phyloP scores from a whole-genome alignment of 2,329 filamentous ascomycete genomes.

The Leptographium radiaticola region DNA sequence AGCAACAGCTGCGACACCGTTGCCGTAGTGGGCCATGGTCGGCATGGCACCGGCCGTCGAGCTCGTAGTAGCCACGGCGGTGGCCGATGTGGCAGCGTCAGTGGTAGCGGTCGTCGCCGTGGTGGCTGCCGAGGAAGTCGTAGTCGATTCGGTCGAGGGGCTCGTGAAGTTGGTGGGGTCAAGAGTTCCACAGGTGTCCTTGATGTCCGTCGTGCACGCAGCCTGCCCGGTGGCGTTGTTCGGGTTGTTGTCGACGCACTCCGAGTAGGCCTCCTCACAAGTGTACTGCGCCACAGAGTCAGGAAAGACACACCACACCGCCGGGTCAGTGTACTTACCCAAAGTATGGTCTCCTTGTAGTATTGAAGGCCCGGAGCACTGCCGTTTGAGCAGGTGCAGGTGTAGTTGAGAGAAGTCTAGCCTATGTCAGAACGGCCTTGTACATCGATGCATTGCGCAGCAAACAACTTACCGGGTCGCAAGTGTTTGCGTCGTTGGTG shows the following conservation, averaged over 20 bases:
- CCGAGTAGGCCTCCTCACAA: slow-evolving; percentile 33
- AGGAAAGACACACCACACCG: not conserved
- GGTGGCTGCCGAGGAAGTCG: not conserved
- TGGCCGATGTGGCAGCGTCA: slow-evolving; percentile 1
- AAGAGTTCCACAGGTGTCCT: slow-evolving; percentile 32
- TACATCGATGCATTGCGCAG: not conserved
- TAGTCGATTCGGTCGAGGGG: not conserved
- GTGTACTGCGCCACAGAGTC: slow-evolving; percentile 25
- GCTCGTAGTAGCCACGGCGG: not conserved
- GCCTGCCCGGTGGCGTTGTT: slow-evolving; percentile 29
- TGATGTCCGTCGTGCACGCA: slow-evolving; percentile 34
- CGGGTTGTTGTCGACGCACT: slow-evolving; percentile 32
- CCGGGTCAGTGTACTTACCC: slow-evolving; percentile 16
- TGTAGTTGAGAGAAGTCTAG: slow-evolving; percentile 30
- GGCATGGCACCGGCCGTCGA: slow-evolving; percentile 15
- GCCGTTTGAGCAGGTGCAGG: slow-evolving; percentile 36
- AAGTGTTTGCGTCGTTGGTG: slow-evolving; percentile 27
- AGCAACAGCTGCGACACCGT: slow-evolving; percentile 34
- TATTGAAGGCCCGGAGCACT: slow-evolving; percentile 37
- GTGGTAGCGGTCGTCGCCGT: slow-evolving; percentile 14
- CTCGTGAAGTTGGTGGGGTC: slow-evolving; percentile 18
- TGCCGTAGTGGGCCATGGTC: slow-evolving; percentile 23
- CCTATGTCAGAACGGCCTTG: not conserved
- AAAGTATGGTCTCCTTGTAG: slow-evolving; percentile 38
- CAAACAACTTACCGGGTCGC: slow-evolving; percentile 28